Base-by-base conservation (phyloP, 768 basidiomycete species). In the Tylopilus vinaceipallidus region DNA sequence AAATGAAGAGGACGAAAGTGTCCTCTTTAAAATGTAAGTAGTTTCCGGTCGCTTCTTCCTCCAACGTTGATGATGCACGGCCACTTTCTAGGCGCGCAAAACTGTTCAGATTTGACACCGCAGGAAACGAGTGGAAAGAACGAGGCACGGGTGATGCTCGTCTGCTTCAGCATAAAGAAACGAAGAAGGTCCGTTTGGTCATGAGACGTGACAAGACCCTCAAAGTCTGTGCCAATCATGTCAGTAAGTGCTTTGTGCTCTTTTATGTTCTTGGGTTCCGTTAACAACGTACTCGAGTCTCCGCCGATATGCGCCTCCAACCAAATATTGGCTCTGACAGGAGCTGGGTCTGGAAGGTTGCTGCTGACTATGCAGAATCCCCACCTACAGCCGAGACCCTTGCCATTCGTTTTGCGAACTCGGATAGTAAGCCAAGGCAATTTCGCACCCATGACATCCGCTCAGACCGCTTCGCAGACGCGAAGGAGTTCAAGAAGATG, bases 151-250 rank as follows among this genome's bases (percentile, higher is more conserved):
- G 95, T 39, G 93, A 95, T 69, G 94, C 92, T 57, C 88, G 92
- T 68, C 79, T 99, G 49, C 83, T 99, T 56, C 75, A 83, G 60
- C 91, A 97, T 78, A 92, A 88, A 71, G 83, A 83, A 65, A 87
- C 86, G 42, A 85, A 87, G 77, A 98, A 95, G 73, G 79, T 95
- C 64, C 82, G 97, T 55, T 82, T 99, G 54, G 93, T 99, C 69
- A 99, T 99, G 97, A 80, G 95, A 75, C 90, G 97, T 72, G 97
- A 99, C 80, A 98, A 98, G 84, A 99, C 97, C 41, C 80, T 93
- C 72, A 98, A 99, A 73, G 95, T 98, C 73, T 98, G 97, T 72
- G 97, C 97, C 50, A 99, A 99, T 76, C 97, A 98, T 74, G 73
- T 82, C 57, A 84, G 97, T 98, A 63, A 73, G 78, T 72, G 11